Conservation (phyloP, 768 basidiomycete species). For the Tephrocybe rancida region DNA sequence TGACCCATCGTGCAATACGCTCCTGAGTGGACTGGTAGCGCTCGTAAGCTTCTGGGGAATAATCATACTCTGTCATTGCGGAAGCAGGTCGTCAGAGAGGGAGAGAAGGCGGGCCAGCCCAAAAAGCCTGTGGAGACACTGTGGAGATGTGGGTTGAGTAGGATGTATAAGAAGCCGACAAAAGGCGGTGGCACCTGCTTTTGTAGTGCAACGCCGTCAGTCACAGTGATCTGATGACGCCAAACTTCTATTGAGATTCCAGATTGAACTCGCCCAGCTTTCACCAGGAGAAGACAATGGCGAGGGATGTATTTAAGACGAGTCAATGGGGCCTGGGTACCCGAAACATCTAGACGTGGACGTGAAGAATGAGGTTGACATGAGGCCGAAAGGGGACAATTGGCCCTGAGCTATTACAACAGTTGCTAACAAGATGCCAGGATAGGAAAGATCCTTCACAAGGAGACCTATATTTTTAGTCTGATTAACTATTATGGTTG, state of each 20-base stretch:
- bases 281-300: conserved; percentile 16
- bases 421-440: conserved; percentile 5
- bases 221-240: conserved; percentile 1
- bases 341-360: conserved; percentile 5
- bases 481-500: no score
- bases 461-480: no score
- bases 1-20: conserved; percentile 54
- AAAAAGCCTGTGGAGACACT: not conserved
- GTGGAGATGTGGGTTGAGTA: not conserved
- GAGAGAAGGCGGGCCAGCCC: not conserved
- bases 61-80: conserved; percentile 63
- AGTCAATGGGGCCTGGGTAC: conserved; percentile 3
- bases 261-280: not conserved
- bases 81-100: conserved; percentile 1
- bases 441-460: not conserved
- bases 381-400: conserved; percentile 9
- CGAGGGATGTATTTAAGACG: not conserved
- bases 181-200: conserved; percentile 12
- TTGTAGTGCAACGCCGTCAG: conserved; percentile 1
- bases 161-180: not conserved
- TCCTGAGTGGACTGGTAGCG: conserved; percentile 46
- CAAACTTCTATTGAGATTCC: conserved; percentile 16
- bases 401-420: not conserved
- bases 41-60: conserved; percentile 57
- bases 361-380: conserved; percentile 6